Percentiles rank a stretch among this genome's conserved stretches.
These are phyloP conservation scores for Avena eriantha DNA, from an alignment of 176 grass and related monocot genomes.

Conservation along the genomic window DNA sequence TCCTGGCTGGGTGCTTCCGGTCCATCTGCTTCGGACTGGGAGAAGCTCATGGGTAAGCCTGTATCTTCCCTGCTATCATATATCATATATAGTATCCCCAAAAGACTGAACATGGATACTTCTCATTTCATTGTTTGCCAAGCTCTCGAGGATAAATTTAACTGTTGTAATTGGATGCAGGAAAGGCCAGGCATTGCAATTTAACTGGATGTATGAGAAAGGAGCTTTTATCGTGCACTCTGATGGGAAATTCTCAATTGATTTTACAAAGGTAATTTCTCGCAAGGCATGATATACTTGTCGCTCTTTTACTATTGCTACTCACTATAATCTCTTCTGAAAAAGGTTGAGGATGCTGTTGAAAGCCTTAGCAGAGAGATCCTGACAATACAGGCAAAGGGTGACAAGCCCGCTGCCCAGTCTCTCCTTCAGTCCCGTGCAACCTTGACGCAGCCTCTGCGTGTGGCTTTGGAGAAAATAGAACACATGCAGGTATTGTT, in stretches of 20 bases:
- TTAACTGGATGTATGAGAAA: constrained; percentile 93
- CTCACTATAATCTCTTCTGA: constrained; percentile 14
- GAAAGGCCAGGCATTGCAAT: constrained; percentile 87
- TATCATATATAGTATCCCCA: not conserved
- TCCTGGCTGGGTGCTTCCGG: constrained; percentile 85
- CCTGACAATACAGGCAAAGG: constrained; percentile 87
- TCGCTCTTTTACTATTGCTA: not conserved
- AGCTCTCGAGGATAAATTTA: not conserved
- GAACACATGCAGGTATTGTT: constrained; percentile 68
- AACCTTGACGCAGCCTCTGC: constrained; percentile 72
- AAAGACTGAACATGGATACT: not conserved
- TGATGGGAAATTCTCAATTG: constrained; percentile 77
- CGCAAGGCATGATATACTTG: too few species aligned
- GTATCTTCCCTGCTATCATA: constrained; percentile 8
- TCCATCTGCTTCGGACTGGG: constrained; percentile 85
- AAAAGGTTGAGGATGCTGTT: constrained; percentile 81
- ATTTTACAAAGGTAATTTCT: constrained; percentile 74
- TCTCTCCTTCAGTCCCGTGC: constrained; percentile 68
- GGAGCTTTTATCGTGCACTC: constrained; percentile 76
- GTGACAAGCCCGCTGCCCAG: constrained; percentile 66
- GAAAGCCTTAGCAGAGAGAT: constrained; percentile 89
- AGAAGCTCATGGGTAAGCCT: constrained; percentile 91
- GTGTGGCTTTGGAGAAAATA: constrained; percentile 73
- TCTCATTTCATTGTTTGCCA: not conserved
- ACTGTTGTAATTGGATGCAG: constrained; percentile 41